A percentile compares a stretch with the other conserved stretches of the same genome.
Evolutionary conservation across 2,329 filamentous ascomycete genomes (phyloP).

Genomic region (Lizonia empirigonia): DNA sequence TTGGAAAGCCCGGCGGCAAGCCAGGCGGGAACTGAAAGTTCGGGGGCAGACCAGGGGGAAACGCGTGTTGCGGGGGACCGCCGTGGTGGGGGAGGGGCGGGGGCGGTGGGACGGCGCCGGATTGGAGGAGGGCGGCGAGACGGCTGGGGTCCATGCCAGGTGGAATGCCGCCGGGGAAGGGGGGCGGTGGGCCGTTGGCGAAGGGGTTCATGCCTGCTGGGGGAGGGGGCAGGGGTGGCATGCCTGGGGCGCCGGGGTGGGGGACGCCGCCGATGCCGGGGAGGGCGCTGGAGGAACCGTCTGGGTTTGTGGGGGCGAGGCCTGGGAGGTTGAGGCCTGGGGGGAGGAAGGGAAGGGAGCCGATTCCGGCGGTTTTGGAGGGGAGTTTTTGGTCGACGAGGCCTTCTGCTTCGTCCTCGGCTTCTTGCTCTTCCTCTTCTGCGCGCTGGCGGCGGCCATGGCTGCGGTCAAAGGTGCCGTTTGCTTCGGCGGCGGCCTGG

Average conservation of each 20-base stretch:
- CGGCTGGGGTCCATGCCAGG: slow-evolving; percentile 38
- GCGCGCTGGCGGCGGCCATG: slow-evolving; percentile 78
- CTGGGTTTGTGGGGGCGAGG: slow-evolving; percentile 38
- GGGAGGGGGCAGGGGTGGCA: slow-evolving; percentile 34
- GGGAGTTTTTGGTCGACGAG: slow-evolving; percentile 89
- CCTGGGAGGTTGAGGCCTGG: slow-evolving; percentile 58
- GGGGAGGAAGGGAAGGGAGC: slow-evolving; percentile 61
- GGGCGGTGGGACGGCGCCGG: slow-evolving; percentile 45
- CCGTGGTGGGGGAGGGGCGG: slow-evolving; percentile 37
- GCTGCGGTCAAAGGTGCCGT: slow-evolving; percentile 90
- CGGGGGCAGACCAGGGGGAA: slow-evolving; percentile 48
- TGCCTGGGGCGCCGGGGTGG: slow-evolving; percentile 19
- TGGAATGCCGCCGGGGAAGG: slow-evolving; percentile 29
- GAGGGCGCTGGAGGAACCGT: slow-evolving; percentile 54
- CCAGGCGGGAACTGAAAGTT: slow-evolving; percentile 36
- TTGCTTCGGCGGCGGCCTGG: slow-evolving; percentile 87
- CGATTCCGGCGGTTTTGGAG: slow-evolving; percentile 56
- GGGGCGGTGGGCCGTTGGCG: slow-evolving; percentile 23
- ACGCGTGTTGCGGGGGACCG: slow-evolving; percentile 28
- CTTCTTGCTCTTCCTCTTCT: slow-evolving; percentile 91
- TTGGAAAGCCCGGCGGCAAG: slow-evolving; percentile 38
- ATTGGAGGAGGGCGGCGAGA: slow-evolving; percentile 43
- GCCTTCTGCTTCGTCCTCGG: slow-evolving; percentile 91
- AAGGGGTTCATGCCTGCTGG: slow-evolving; percentile 29
- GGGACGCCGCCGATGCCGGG: slow-evolving; percentile 55